Evolutionary conservation across 768 basidiomycete genomes (phyloP), one percentile per base, ranked within the genome.

Genomic region (Suillus weaverae): DNA sequence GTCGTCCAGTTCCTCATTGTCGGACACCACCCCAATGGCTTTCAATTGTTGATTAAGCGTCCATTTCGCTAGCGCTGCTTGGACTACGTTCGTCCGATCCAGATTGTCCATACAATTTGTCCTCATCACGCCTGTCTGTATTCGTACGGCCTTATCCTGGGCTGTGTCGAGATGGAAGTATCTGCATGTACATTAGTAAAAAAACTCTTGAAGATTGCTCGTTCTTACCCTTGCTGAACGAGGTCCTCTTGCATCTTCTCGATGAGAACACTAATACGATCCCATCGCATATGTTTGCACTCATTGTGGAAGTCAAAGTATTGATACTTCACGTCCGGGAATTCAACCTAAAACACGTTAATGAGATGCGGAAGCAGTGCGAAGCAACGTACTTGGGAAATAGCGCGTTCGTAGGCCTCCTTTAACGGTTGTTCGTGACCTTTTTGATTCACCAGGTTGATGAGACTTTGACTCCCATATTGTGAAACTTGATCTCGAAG

Each of bases 241-340:
- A 95, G 77, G 67, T 92, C 90, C 36, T 89, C 85, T 68, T 89
- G 83, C 59, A 98, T 74, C 62, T 83, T 81, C 67, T 94, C 92
- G 51, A 96, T 84, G 46, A 99, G 83, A 18, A 94, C 75, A 61
- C 86, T 86, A 67, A 99, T 93, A 54, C 95, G 86, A 73, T 99
- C 94, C 88, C 94, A 99, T 48, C 93, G 89, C 90, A 99, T 93
- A 57, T 91, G 84, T 73, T 87, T 91, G 82, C 96, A 98, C 76
- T 99, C 95, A 66, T 85, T 89, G 75, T 98, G 97, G 81, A 99
- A 99, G 73, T 99, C 97, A 71, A 98, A 99, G 79, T 98, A 97
- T 68, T 91, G 83, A 72, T 99, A 99, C 70, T 87, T 88, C 46
- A 92, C 89, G 38, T 87, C 82, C 5, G 88, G 82, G 39, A 90